Evolutionary conservation across 305 asterid genomes (phyloP).

Genomic region (Fraxinus platypoda): DNA sequence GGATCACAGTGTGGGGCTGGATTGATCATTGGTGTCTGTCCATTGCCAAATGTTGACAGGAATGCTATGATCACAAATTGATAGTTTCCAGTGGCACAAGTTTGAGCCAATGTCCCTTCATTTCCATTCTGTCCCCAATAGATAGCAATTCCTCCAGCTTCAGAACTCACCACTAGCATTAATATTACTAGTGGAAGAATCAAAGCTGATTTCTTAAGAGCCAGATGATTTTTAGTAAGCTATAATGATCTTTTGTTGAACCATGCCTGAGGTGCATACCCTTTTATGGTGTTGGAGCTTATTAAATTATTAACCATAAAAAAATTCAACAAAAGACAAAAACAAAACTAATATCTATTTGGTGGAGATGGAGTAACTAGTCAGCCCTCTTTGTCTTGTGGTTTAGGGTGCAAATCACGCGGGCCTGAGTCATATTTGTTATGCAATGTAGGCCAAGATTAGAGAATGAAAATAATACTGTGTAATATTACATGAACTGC

Average conservation of each 20-base stretch:
- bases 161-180: constrained; percentile 32
- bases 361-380: neutral
- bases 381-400: neutral
- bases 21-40: constrained; percentile 43
- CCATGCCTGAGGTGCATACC: neutral
- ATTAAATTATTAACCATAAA: neutral
- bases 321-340: neutral
- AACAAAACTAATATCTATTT: neutral
- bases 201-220: constrained; percentile 27
- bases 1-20: constrained; percentile 62
- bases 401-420: neutral
- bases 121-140: constrained; percentile 60
- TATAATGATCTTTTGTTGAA: constrained; percentile 5
- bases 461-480: neutral
- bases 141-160: constrained; percentile 53
- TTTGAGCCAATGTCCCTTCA: constrained; percentile 50
- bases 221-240: constrained; percentile 19
- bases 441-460: neutral
- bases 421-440: neutral
- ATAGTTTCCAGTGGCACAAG: constrained; percentile 53
- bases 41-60: constrained; percentile 48
- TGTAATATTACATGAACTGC: neutral
- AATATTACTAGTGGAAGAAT: constrained; percentile 27
- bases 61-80: constrained; percentile 44
- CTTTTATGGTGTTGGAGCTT: constrained; percentile 21